Base-by-base conservation (phyloP, 805 yeast genomes). In the Candida silvicultrix region DNA sequence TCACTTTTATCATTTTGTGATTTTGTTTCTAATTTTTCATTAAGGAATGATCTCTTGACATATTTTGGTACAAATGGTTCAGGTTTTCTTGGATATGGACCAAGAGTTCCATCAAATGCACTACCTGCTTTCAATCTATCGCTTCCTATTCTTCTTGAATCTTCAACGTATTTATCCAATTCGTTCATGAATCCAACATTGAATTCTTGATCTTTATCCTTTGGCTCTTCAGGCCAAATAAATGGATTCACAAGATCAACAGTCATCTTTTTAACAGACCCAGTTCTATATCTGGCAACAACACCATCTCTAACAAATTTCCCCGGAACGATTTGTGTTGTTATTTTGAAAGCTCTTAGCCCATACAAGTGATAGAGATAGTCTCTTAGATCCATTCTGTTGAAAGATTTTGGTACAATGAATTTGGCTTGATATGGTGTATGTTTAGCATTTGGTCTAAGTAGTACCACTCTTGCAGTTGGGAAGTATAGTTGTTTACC, bases 341-440 rank as follows among this genome's bases (percentile, higher is more conserved):
- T 87, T 42, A 94, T 78, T 59, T 86, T 88, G 65, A 89, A 74
- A 1, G 95, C 97, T 56, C 97, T 76, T 49, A 94, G 73, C 2
- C 96, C 97, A 60, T 94, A 94, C 5, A 94, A 72, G 57, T 90
- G 81, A 78, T 82, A 94, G 51, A 94, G 73, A 62, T 94, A 94
- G 68, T 94, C 99, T 65, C 99, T 80, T 50, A 94, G 74, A 65
- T 92, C 98, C 69, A 94, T 73, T 65, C 90, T 92, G 72, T 94
- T 94, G 75, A 94, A 90, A 45, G 87, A 80, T 60, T 85, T 80
- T 15, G 99, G 99, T 18, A 95, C 99, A 52, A 87, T 80, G 67
- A 94, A 94, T 64, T 89, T 89, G 42, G 98, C 98, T 67, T 89
- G 97, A 68, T 86, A 90, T 41, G 99, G 99, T 0, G 97, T 86